These are phyloP conservation scores for Emmonsiellopsis sp. DNA, from an alignment of 2,329 filamentous ascomycete species.

Conservation along the genomic window DNA sequence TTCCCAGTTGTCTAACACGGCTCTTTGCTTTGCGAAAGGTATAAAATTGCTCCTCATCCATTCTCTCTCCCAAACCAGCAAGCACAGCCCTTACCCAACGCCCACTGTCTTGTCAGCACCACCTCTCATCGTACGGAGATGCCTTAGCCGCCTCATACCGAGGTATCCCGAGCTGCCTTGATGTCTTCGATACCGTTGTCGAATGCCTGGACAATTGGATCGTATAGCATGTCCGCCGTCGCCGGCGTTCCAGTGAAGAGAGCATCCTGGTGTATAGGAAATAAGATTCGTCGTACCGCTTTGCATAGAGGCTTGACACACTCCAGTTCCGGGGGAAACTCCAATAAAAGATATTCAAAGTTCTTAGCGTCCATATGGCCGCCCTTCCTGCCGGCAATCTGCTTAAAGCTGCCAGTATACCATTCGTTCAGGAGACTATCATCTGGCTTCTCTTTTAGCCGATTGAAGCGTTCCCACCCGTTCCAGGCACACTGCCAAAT, in stretches of 20 bases:
- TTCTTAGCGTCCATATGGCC: not conserved
- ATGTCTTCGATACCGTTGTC: too few species aligned
- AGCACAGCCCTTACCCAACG: too few species aligned
- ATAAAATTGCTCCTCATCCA: too few species aligned
- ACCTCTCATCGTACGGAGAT: too few species aligned
- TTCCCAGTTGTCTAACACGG: too few species aligned
- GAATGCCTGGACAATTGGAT: not conserved
- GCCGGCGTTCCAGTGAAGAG: not conserved
- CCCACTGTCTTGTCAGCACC: too few species aligned
- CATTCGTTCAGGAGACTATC: slow-evolving; percentile 10
- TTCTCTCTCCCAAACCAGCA: too few species aligned
- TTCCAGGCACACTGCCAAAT: slow-evolving; percentile 11
- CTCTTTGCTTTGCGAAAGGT: too few species aligned
- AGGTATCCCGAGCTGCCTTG: too few species aligned
- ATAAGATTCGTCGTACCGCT: not conserved
- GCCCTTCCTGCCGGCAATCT: not conserved
- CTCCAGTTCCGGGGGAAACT: not conserved
- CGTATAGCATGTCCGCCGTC: not conserved
- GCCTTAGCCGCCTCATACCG: too few species aligned
- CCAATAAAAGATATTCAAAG: not conserved
- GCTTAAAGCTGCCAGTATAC: slow-evolving; percentile 18
- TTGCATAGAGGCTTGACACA: not conserved
- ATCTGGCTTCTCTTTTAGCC: not conserved
- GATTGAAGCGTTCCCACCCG: too few species aligned
- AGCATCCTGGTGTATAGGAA: not conserved